Evolutionary conservation across 345 rosid genomes (phyloP), one percentile per base, ranked within the genome.

Genomic region (Camelina laxa): DNA sequence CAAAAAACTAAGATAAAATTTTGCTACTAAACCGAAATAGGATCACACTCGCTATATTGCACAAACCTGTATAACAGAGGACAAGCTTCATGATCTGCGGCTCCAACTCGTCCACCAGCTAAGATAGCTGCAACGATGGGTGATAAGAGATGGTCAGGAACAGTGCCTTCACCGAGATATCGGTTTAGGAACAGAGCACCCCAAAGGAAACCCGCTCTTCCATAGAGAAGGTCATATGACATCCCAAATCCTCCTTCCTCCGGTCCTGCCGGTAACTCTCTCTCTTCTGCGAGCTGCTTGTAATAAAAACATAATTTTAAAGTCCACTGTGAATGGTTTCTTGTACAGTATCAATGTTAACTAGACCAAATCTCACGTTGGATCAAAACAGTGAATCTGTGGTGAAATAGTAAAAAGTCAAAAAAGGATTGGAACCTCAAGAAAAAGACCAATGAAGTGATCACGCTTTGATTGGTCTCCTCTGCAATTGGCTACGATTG

Each of bases 231-330:
- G 70, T 94, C 98, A 61, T 91, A 93, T 0, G 98, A 94, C 97
- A 94, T 94, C 36, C 98, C 97, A 11, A 94, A 85, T 16, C 98
- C 96, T 14, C 98, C 98, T 82, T 91, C 96, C 75, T 87, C 91
- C 1, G 98, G 86, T 71, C 98, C 98, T 47, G 86, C 81, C 0
- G 97, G 95, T 27, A 94, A 89, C 55, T 95, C 98, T 60, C 84
- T 86, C 74, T 91, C 98, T 69, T 83, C 82, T 27, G 98, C 97
- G 20, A 87, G 75, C 97, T 91, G 75, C 12, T 61, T 47, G 56
- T 51, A 59, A 47, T 4, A 75, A 64, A 38, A 2, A 1, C 2
- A 21, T 9, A 33, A 22, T 8, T 27, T 8, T 8, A 27, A 57
- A 7, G 1, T 10, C 16, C 33, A 59, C 27, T 5, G 10, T 27